Evolutionary conservation across 1,139 yeast species (phyloP), one percentile per base, ranked within the genome.

Genomic region (Pichia sp.): DNA sequence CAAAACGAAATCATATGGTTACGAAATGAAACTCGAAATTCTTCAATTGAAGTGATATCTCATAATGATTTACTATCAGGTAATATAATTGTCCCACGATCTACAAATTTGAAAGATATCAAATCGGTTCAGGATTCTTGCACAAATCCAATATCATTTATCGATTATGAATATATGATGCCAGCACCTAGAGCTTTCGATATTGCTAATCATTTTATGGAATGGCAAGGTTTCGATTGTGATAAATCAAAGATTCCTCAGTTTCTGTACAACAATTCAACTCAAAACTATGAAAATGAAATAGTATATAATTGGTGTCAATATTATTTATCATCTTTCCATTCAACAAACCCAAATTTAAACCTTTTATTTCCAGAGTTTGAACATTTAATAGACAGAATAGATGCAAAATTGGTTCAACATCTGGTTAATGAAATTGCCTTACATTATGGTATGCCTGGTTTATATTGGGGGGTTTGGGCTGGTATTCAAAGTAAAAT

Each of bases 381-480:
- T 2, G 30, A 23, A 24, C 7, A 17, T 9, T 24, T 12, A 31
- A 67, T 65, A 2, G 26, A 26, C 4, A 28, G 37, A 12, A 15
- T 38, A 7, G 31, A 43, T 12, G 39, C 56, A 4, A 31, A 38
- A 8, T 55, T 52, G 4, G 54, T 70, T 24, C 67, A 67, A 44
- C 43, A 45, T 6, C 56, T 82, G 31, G 72, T 82, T 28, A 61
- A 66, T 18, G 89, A 83, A 58, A 69, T 83, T 20, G 62, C 67
- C 8, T 59, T 69, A 5, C 81, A 75, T 65, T 83, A 80, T 64
- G 93, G 93, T 1, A 64, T 83, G 62, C 93, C 93, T 0, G 93
- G 93, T 1, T 79, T 83, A 52, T 83, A 80, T 60, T 83, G 93
- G 93, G 91, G 91, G 3, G 69, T 83, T 12, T 84, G 94, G 94